phyloP scores from a whole-genome alignment of 2,329 filamentous ascomycete genomes.

The Beauveria scarabaeidicola region DNA sequence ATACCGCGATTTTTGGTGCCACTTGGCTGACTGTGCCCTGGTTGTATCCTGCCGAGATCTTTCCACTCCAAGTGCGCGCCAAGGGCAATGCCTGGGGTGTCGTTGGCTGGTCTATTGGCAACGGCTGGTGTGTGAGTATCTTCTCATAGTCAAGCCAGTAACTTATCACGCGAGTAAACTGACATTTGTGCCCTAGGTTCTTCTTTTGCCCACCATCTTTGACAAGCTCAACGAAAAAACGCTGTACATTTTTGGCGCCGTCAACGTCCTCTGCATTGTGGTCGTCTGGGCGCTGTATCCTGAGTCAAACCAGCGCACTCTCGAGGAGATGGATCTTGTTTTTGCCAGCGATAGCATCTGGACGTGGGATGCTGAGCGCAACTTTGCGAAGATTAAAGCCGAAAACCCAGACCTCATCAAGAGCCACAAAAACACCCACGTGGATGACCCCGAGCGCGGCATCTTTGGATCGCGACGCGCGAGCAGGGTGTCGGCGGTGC shows the following conservation, averaged over 20 bases:
- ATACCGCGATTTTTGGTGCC: slow-evolving; percentile 32
- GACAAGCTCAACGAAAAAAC: slow-evolving; percentile 59
- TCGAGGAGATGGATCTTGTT: slow-evolving; percentile 68
- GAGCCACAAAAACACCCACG: slow-evolving; percentile 12
- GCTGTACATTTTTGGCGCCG: slow-evolving; percentile 63
- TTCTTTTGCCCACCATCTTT: slow-evolving; percentile 54
- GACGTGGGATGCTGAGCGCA: slow-evolving; percentile 63
- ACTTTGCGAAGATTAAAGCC: slow-evolving; percentile 52
- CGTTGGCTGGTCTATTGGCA: slow-evolving; percentile 67
- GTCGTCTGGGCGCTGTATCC: slow-evolving; percentile 69
- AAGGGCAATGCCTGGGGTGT: slow-evolving; percentile 71
- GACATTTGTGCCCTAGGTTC: slow-evolving; percentile 17
- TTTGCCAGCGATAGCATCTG: slow-evolving; percentile 60
- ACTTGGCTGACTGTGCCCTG: slow-evolving; percentile 46
- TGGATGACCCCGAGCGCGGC: slow-evolving; percentile 18
- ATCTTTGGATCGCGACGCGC: slow-evolving; percentile 5
- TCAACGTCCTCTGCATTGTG: slow-evolving; percentile 56
- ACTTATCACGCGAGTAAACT: not conserved
- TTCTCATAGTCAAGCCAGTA: not conserved
- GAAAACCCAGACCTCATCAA: slow-evolving; percentile 42
- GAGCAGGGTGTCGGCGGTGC: not conserved
- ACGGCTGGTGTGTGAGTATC: slow-evolving; percentile 45
- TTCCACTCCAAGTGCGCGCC: slow-evolving; percentile 60
- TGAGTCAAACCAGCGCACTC: slow-evolving; percentile 62
- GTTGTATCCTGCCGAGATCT: slow-evolving; percentile 66